Conservation (phyloP, 164 flowering plant genomes). For the Malania oleifera region DNA sequence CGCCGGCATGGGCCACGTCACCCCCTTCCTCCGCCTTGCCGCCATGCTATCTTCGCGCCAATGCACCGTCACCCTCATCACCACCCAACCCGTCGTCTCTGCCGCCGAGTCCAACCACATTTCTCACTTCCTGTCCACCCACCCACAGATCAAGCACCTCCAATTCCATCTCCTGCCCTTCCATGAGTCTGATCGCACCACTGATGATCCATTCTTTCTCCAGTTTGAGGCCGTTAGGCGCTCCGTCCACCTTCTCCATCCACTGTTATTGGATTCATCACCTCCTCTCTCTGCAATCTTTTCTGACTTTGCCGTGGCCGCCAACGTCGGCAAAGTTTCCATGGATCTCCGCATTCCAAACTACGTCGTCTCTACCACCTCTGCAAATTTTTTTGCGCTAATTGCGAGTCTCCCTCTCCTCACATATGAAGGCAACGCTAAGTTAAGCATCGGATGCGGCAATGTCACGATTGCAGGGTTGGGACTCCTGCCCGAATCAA, state of each 20-base stretch:
- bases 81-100: neutral
- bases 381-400: conserved; percentile 24
- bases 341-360: conserved; percentile 13
- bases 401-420: conserved; percentile 11
- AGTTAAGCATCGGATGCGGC: neutral
- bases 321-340: conserved; percentile 2
- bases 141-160: neutral
- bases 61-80: conserved; percentile 3
- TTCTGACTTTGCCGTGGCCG: conserved; percentile 10
- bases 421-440: neutral
- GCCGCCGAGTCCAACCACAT: conserved; percentile 3
- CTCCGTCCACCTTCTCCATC: conserved; percentile 14
- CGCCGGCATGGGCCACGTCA: conserved; percentile 47
- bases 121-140: neutral
- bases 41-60: conserved; percentile 16
- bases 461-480: conserved; percentile 18
- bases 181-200: neutral
- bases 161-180: neutral
- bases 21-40: conserved; percentile 41
- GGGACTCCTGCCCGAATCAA: conserved; percentile 15
- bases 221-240: conserved; percentile 16
- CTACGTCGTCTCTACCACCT: conserved; percentile 24
- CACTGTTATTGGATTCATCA: conserved; percentile 12
- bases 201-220: conserved; percentile 23
- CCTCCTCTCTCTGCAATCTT: conserved; percentile 19